Evolutionary conservation across 345 rosid genomes (phyloP), one percentile per base, ranked within the genome.

Genomic region (Moricandia moricandioides): DNA sequence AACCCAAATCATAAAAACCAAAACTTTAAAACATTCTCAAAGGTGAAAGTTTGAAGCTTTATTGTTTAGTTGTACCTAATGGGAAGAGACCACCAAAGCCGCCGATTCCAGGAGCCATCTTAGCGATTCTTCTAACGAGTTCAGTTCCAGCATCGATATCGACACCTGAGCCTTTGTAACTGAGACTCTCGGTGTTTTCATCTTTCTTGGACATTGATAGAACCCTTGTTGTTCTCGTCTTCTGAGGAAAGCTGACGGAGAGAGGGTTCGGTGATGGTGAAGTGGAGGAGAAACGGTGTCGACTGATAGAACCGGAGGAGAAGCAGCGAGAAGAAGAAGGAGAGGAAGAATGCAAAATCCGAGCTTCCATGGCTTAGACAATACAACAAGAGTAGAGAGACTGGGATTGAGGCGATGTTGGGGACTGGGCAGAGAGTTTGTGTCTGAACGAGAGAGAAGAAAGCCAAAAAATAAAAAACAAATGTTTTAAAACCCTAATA

Each of bases 31-130:
- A 47, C 18, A 47, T 47, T 47, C 52, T 47, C 52, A n/a, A n/a
- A 43, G 37, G 49, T n/a, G 52, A 62, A 35, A 21, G 5, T 56
- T 39, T 69, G 69, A 5, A 59, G n/a, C 2, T 62, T 43, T 60
- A 0, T 6, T 39, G 40, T 35, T 4, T 39, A 8, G 47, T 21
- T 55, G 12, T 90, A 92, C 99, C 98, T 29, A 90, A 81, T 13
- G 98, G 97, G 78, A 74, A 90, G 69, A 90, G 94, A 33, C 97
- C 98, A 40, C 96, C 98, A 57, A 95, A 95, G 43, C 97, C 99
- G 40, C 97, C 98, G 47, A 92, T 89, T 56, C 92, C 94, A 45
- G 94, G 97, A 29, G 94, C 92, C 97, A 95, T 90, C 74, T 89
- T 90, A 0, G 93, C 92, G 57, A 92, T 95, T 77, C 98, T 83